phyloP scores from a whole-genome alignment of 345 rosid species.

The Cardamine chenopodiifolia region DNA sequence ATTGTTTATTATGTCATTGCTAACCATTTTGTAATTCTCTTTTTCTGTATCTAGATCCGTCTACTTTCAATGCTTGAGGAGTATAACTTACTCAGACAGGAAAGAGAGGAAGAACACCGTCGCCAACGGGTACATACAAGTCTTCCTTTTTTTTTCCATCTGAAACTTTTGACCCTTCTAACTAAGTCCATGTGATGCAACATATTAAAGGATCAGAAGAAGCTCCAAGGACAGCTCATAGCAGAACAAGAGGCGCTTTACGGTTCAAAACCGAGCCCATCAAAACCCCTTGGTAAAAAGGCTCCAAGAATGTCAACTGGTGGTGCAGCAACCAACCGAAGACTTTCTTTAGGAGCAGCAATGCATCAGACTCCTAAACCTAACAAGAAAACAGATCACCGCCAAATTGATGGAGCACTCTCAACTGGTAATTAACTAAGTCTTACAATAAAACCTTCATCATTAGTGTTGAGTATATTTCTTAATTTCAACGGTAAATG shows the following conservation, averaged over 20 bases:
- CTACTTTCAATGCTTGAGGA: constrained; percentile 94
- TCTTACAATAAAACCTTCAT: neutral
- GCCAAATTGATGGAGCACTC: constrained; percentile 54
- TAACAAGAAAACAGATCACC: constrained; percentile 59
- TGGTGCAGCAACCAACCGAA: constrained; percentile 63
- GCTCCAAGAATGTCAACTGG: constrained; percentile 77
- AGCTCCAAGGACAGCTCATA: constrained; percentile 90
- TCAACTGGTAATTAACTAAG: constrained; percentile 56
- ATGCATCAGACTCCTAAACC: constrained; percentile 72
- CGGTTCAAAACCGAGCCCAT: constrained; percentile 96
- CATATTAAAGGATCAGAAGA: constrained; percentile 85
- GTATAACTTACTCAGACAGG: constrained; percentile 69
- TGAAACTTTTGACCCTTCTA: neutral
- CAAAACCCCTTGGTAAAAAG: constrained; percentile 78
- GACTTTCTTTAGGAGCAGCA: constrained; percentile 77
- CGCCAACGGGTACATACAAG: constrained; percentile 66
- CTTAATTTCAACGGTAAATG: neutral
- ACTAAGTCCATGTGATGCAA: constrained; percentile 9
- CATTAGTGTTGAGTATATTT: neutral
- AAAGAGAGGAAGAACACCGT: constrained; percentile 94
- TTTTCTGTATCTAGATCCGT: constrained; percentile 54
- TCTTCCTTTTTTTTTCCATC: neutral
- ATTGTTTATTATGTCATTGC: neutral
- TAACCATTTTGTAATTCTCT: constrained; percentile 9
- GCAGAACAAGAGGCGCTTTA: constrained; percentile 94